Base-by-base conservation (phyloP, 257 asterid genomes). In the Fraxinus anomala region DNA sequence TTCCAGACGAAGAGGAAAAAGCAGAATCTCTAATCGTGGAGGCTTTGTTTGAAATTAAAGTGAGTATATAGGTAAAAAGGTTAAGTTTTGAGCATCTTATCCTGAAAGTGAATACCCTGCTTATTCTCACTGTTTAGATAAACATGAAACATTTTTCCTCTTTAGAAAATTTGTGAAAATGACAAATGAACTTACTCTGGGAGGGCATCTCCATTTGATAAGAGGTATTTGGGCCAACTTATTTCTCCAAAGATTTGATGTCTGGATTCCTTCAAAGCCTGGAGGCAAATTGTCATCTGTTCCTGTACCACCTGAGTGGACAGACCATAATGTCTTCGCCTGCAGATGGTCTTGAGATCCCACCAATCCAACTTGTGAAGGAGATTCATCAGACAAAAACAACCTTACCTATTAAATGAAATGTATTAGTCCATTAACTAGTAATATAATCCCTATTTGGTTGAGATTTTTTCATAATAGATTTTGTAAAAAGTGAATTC, bases 211-310 rank as follows among this genome's bases (percentile, higher is more conserved):
- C 94, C 94, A 91, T 73, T 82, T 89, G 69, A 82, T 70, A 68
- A 85, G 75, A 47, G 92, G 94, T 76, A 89, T 84, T 79, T 85
- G 90, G 61, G 89, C 75, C 77, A 85, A 51, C 49, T 85, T 83
- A 66, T 82, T 83, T 72, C 75, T 83, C 83, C 74, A 73, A 28
- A 26, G 75, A 54, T 76, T 85, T 12, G 84, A 79, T 24, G 89
- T 88, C 76, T 82, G 88, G 33, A 84, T 76, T 40, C 84, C 88
- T 85, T 86, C 92, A 66, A 90, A 90, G 51, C 93, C 92, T 28
- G 92, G 96, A 12, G 96, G 93, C 76, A 87, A 82, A 86, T 83
- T 89, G 76, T 86, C 91, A 80, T 87, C 87, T 33, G 83, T 70
- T 69, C 80, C 85, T 42, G 71, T 33, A 77, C 76, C 80, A 68